These are phyloP conservation scores for Melaleuca alternifolia DNA, from an alignment of 345 rosid genomes.

Conservation along the genomic window DNA sequence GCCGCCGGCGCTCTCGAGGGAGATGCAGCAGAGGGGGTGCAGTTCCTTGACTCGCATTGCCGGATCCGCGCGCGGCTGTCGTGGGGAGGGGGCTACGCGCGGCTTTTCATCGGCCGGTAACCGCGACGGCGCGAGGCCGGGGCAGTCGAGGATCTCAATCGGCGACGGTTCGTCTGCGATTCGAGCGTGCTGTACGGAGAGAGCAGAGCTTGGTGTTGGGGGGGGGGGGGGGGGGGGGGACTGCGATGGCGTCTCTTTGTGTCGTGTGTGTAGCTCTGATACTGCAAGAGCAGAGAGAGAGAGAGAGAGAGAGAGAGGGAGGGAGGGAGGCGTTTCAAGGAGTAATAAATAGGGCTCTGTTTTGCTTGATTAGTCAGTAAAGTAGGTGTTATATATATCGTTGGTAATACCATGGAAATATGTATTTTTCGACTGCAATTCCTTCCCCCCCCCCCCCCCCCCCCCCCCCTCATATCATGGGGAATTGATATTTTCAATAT, in stretches of 20 bases:
- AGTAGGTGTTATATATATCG: neutral
- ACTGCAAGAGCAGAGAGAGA: neutral
- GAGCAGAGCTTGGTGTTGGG: neutral
- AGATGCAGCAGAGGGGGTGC: constrained; percentile 91
- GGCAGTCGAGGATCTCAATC: neutral
- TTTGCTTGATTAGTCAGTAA: neutral
- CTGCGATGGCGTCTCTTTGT: neutral
- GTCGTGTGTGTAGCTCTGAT: neutral
- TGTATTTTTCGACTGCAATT: too few relatives aligned
- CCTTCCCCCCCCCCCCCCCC: too few relatives aligned
- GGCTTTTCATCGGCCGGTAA: neutral
- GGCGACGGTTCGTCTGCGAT: neutral
- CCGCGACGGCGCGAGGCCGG: neutral
- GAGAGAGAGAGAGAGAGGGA: neutral
- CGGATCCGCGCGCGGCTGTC: neutral
- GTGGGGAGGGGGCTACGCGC: neutral
- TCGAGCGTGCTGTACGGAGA: neutral
- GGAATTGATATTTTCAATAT: too few relatives aligned
- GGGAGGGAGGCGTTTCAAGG: neutral
- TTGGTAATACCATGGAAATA: too few relatives aligned
- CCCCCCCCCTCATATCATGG: too few relatives aligned
- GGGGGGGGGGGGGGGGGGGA: too few relatives aligned
- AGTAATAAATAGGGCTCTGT: neutral
- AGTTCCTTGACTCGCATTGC: constrained; percentile 85
- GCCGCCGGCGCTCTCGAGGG: constrained; percentile 59